Base-by-base conservation (phyloP, 2,329 filamentous ascomycete genomes). In the Akanthomyces uredinophilus region DNA sequence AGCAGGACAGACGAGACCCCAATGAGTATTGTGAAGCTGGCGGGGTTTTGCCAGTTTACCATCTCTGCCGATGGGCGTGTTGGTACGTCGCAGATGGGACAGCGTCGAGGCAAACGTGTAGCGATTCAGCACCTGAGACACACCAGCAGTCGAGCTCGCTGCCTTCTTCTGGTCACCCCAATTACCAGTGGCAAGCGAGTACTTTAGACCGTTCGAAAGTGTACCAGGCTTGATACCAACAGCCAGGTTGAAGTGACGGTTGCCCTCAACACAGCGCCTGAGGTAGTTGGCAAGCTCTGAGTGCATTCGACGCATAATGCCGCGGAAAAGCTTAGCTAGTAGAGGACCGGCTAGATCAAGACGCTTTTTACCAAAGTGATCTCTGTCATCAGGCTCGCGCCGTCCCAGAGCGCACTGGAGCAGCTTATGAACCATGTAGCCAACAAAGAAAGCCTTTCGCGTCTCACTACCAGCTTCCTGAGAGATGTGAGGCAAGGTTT, bases 131-230 rank as follows among this genome's bases (percentile, higher is more conserved):
- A 99, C 96, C 78, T 99, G 95, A 53, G 94, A 98, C 52, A 99
- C 95, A 82, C 95, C 96, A 52, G 95, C 95, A 66, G 96, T 98
- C 1, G 93, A 91, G 68, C 89, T 94, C 69, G 91, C 90, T 22
- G 95, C 93, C 81, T 98, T 99, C 84, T 98, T 99, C 80, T 99
- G 95, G 68, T 99, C 95, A 71, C 95, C 96, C 96, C 95, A 99
- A 77, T 99, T 99, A 67, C 95, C 95, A 16, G 95, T 99, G 29
- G 95, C 94, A 65, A 99, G 82, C 58, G 95, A 97, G 77, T 99
- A 99, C 73, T 97, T 96, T 67, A 99, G 79, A 55, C 94, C 95
- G 72, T 95, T 96, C 22, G 93, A 96, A 67, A 99, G 83, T 22
- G 95, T 96, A 65, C 87, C 89, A 24, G 90, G 88, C 79, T 97